Base-by-base conservation (phyloP, 306 rosid genomes). In the Vicia faba region DNA sequence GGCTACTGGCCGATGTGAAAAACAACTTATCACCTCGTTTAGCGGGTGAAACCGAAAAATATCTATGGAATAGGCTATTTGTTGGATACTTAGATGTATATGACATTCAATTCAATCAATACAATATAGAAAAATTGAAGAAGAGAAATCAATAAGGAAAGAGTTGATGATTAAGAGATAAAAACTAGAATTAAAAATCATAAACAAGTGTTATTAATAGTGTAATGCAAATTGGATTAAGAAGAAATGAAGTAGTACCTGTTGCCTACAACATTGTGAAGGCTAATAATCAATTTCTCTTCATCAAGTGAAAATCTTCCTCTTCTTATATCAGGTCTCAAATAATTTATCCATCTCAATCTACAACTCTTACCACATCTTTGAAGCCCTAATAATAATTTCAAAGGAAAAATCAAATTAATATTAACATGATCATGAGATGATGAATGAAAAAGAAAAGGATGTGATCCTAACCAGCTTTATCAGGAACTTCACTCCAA, bases 281-380 rank as follows among this genome's bases (percentile, higher is more conserved):
- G 95, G 63, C 84, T 92, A 38, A 92, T 92, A 75, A 92, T 92
- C 74, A 92, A 61, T 57, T 92, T 92, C 83, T 92, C 98, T 69
- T 92, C 98, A 74, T 92, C 98, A 1, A 92, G 88, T 68, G 95
- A 81, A 74, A 92, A 92, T 62, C 98, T 81, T 20, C 98, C 98
- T 86, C 98, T 83, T 77, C 96, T 83, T 56, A 92, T 92, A 77
- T 92, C 98, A n/a, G 98, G 98, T 76, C 98, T 87, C 81, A 92
- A 75, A 84, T 92, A 92, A 84, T 92, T 92, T 71, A 92, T 89
- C 98, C 98, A 92, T 73, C 98, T 87, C 82, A 92, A 65, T 0
- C 98, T 71, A 72, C 98, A 92, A 79, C 98, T 92, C 84, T 92
- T 92, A 0, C 98, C 98, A 71, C 98, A 92, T 75, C 98, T 87